phyloP scores from a whole-genome alignment of 2,329 filamentous ascomycete species.

The Sporothrix pallida region DNA sequence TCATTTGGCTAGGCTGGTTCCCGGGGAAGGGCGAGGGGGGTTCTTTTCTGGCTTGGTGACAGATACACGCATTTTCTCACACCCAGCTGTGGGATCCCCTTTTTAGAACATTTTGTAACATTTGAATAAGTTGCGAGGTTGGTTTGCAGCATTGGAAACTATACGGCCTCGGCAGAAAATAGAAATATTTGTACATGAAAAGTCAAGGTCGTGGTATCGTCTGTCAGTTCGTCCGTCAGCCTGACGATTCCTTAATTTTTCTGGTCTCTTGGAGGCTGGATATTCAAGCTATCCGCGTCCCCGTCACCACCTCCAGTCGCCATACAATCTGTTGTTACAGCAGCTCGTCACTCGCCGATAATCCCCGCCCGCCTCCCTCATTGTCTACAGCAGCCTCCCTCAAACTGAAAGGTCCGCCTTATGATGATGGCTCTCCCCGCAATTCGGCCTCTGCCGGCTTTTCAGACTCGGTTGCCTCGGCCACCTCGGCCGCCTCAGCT shows the following conservation, averaged over 20 bases:
- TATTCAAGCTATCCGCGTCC: background rate
- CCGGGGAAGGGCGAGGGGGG: too few species aligned
- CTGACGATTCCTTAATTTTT: background rate
- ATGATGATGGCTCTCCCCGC: constrained; percentile 23
- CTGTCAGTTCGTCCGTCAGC: background rate
- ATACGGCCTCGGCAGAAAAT: constrained; percentile 16
- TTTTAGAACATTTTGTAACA: background rate
- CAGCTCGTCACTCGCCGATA: background rate
- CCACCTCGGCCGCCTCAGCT: constrained; percentile 19
- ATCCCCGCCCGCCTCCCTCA: background rate
- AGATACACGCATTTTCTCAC: background rate
- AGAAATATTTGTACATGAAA: constrained; percentile 29
- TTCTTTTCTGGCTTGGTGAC: too few species aligned
- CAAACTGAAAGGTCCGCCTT: background rate
- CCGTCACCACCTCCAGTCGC: background rate
- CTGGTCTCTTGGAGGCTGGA: background rate
- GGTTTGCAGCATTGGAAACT: background rate
- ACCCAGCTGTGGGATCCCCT: background rate
- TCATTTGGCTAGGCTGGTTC: too few species aligned
- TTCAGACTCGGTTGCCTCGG: background rate
- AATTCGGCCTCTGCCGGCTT: constrained; percentile 29
- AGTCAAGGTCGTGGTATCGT: constrained; percentile 30
- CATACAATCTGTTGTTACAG: constrained; percentile 27
- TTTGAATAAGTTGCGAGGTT: background rate
- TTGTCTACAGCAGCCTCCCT: background rate